Percentiles rank a stretch among this genome's conserved stretches.
Conservation (phyloP, 768 basidiomycete genomes). For the Boletus rubropictus region DNA sequence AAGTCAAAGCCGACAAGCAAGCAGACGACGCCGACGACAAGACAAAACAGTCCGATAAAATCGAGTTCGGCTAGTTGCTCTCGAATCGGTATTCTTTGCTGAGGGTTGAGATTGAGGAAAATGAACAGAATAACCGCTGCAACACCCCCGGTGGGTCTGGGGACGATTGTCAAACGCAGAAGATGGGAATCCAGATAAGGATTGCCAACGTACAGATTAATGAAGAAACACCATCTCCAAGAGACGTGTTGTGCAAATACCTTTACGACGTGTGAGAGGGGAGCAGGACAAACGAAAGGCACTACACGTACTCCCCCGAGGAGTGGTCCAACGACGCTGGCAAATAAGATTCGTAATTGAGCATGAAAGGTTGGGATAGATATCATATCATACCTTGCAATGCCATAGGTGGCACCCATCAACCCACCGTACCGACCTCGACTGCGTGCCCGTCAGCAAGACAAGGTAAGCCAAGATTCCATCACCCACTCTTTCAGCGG, state of each 20-base stretch:
- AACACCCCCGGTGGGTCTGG: conserved; percentile 64
- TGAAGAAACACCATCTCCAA: conserved; percentile 81
- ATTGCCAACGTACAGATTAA: conserved; percentile 49
- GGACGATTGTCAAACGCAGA: background rate
- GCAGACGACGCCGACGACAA: conserved; percentile 61
- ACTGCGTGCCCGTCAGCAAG: too few species aligned
- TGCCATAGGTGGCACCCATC: conserved; percentile 74
- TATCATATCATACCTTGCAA: conserved; percentile 36
- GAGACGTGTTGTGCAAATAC: conserved; percentile 66
- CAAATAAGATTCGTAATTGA: background rate
- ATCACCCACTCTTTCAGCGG: too few species aligned
- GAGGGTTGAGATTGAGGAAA: conserved; percentile 76
- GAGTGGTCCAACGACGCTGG: conserved; percentile 65
- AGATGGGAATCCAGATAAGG: background rate
- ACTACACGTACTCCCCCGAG: conserved; percentile 61
- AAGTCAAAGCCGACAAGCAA: conserved; percentile 70
- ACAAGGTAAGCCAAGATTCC: too few species aligned
- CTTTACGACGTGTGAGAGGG: conserved; percentile 26
- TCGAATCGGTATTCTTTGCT: conserved; percentile 48
- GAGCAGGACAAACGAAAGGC: too few species aligned
- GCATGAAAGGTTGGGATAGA: too few species aligned
- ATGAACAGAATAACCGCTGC: conserved; percentile 57
- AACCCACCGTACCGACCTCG: conserved; percentile 67
- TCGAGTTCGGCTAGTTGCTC: conserved; percentile 66
- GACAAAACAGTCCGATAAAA: conserved; percentile 57